Base-by-base conservation (phyloP, 768 basidiomycete species). In the Austroboletus festivus region DNA sequence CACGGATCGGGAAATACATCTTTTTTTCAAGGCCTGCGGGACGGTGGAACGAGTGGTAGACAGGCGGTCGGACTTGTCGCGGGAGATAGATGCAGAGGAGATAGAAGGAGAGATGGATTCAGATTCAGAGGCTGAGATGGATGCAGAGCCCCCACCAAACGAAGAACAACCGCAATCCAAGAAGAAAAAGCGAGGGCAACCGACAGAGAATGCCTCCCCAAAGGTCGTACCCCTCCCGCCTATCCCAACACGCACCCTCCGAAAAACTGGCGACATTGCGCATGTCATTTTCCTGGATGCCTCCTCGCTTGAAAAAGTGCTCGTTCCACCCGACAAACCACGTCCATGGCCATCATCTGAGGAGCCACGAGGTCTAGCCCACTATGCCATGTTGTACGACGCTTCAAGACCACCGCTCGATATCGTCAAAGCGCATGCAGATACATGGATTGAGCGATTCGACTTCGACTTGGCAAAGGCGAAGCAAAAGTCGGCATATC, bases 21-120 rank as follows among this genome's bases (percentile, higher is more conserved):
- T 79, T 11, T 72, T 96, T n/a, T 94, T 94, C 73, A 84, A 84
- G 60, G 59, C 74, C 20, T 82, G 77, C 47, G 93, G 93, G 20
- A 83, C 83, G 0, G 76, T 94, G 23, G 93, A 95, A 65, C 74
- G 73, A 42, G 82, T 93, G 10, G 55, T 81, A 1, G 87, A 93
- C 57, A 78, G 82, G 46, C 68, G 71, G 13, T 33, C 31, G 12
- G 77, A 80, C 51, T 56, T 69, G 19, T 60, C 54, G 7, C 45
- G 28, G 8, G 56, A 47, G n/a, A 48, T 64, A 4, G 70, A 61
- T 13, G 67, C 66, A 20, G 65, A 68, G 12, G 70, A 55, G 7
- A 9, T 2, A 18, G 51, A 37, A 16, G 16, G 4, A 13, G 35
- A 37, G 18, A 18, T 18, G 19, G 10, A 12, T 8, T 18, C 16